Percentiles rank a stretch among this genome's conserved stretches.
Evolutionary conservation across 352 stramenopile genomes (phyloP).

Genomic region (Pelagophyceae sp.): DNA sequence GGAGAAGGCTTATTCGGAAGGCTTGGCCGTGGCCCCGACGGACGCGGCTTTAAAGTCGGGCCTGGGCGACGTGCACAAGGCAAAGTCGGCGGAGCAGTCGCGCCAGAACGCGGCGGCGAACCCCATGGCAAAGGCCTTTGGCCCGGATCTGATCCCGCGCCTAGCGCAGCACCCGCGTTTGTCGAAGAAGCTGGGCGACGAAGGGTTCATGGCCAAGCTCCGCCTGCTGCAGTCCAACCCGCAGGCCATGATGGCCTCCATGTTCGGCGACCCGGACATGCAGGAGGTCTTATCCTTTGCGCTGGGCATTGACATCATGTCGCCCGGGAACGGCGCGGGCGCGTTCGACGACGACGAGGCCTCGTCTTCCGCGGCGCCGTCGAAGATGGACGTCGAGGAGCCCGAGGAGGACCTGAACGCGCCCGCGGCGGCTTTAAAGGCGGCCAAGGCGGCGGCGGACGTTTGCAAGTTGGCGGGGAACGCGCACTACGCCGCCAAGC

Average conservation of each 20-base stretch:
- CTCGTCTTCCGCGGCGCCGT: conserved; percentile 23
- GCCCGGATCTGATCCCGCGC: conserved; percentile 86
- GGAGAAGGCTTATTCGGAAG: conserved; percentile 59
- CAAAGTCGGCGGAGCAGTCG: conserved; percentile 48
- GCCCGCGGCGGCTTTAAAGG: conserved; percentile 50
- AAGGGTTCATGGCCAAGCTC: conserved; percentile 76
- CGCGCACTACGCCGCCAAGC: conserved; percentile 90
- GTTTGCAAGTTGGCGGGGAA: conserved; percentile 90
- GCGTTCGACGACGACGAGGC: neutral
- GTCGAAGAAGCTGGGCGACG: conserved; percentile 56
- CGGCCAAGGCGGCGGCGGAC: conserved; percentile 48
- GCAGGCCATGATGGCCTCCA: conserved; percentile 46
- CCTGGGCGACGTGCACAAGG: conserved; percentile 82
- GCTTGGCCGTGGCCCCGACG: conserved; percentile 73
- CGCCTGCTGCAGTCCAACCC: conserved; percentile 59
- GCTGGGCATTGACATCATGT: conserved; percentile 33
- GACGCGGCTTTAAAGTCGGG: conserved; percentile 82
- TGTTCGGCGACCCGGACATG: conserved; percentile 64
- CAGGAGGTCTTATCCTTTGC: conserved; percentile 36
- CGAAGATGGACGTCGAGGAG: conserved; percentile 34
- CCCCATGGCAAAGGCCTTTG: conserved; percentile 77
- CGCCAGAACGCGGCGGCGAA: conserved; percentile 63
- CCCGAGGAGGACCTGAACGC: conserved; percentile 45
- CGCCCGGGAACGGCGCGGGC: neutral
- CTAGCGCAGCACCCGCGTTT: conserved; percentile 72